phyloP scores from a whole-genome alignment of 1,284 basidiomycete genomes.

The Marasmius sp. region DNA sequence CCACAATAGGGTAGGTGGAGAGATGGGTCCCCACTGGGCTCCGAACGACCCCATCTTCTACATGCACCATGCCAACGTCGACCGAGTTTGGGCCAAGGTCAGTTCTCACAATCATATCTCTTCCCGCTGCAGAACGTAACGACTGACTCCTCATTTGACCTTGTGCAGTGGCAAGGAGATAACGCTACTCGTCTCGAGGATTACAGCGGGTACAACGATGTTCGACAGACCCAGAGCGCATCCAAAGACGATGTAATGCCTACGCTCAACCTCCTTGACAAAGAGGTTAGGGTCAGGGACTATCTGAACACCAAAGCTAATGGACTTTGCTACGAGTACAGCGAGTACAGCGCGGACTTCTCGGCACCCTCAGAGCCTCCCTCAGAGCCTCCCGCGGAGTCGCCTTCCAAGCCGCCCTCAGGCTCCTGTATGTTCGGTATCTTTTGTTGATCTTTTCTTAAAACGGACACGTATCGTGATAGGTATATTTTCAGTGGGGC shows the following conservation, averaged over 20 bases:
- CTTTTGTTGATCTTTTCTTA: too few relatives aligned
- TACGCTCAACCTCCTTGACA: background rate
- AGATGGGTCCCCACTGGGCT: background rate
- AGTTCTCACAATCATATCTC: background rate
- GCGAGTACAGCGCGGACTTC: too few relatives aligned
- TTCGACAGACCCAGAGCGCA: background rate
- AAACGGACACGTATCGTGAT: too few relatives aligned
- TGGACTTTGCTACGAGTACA: background rate
- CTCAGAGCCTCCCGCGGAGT: too few relatives aligned
- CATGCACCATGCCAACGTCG: background rate
- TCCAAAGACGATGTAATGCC: background rate
- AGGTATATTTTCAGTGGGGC: too few relatives aligned
- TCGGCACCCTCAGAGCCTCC: too few relatives aligned
- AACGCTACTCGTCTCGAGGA: background rate
- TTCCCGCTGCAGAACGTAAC: background rate
- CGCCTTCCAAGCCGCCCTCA: too few relatives aligned
- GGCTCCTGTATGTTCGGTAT: too few relatives aligned
- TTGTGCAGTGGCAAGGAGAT: background rate
- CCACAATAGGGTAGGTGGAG: background rate
- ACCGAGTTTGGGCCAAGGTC: constrained; percentile 4
- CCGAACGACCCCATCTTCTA: background rate
- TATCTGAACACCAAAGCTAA: background rate
- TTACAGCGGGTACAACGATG: background rate
- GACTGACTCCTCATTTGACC: background rate
- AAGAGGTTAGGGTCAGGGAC: background rate